Conservation (phyloP, 768 basidiomycete genomes). For the Lactarius quietus region DNA sequence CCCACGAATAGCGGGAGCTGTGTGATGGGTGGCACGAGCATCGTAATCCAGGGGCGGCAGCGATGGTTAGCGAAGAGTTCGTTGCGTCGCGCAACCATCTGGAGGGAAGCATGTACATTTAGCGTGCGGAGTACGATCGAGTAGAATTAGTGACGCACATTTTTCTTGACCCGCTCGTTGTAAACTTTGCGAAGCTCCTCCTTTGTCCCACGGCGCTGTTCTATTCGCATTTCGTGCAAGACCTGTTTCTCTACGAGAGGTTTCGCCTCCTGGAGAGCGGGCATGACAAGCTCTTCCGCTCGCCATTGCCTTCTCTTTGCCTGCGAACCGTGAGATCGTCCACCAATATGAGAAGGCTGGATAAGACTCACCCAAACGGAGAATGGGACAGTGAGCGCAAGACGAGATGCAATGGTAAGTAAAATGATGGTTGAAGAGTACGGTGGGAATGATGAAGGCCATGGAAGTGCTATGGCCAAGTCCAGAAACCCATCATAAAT, state of each 20-base stretch:
- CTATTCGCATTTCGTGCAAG: conserved; percentile 16
- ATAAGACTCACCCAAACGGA: conserved; percentile 65
- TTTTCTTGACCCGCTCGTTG: conserved; percentile 20
- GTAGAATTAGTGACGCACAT: conserved; percentile 17
- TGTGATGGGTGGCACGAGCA: conserved; percentile 55
- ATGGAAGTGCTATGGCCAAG: conserved; percentile 69
- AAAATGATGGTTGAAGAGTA: conserved; percentile 77
- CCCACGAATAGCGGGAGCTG: conserved; percentile 73
- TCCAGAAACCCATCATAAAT: conserved; percentile 70
- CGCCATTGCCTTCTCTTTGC: conserved; percentile 30
- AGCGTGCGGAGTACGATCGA: neutral
- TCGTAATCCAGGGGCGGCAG: conserved; percentile 56
- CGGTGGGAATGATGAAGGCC: conserved; percentile 61
- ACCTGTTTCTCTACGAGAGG: conserved; percentile 21
- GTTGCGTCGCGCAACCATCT: conserved; percentile 55
- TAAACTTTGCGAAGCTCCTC: conserved; percentile 22
- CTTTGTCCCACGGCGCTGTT: conserved; percentile 19
- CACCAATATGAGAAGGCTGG: neutral
- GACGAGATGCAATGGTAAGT: conserved; percentile 56
- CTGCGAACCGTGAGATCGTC: conserved; percentile 18
- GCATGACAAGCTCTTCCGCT: conserved; percentile 29
- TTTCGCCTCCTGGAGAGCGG: conserved; percentile 23
- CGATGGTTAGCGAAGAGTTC: conserved; percentile 57
- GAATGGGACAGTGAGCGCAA: conserved; percentile 59
- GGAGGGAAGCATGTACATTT: conserved; percentile 11